These are phyloP conservation scores for Hypoxylon subgilvum DNA, from an alignment of 495 filamentous ascomycete genomes.

Conservation along the genomic window DNA sequence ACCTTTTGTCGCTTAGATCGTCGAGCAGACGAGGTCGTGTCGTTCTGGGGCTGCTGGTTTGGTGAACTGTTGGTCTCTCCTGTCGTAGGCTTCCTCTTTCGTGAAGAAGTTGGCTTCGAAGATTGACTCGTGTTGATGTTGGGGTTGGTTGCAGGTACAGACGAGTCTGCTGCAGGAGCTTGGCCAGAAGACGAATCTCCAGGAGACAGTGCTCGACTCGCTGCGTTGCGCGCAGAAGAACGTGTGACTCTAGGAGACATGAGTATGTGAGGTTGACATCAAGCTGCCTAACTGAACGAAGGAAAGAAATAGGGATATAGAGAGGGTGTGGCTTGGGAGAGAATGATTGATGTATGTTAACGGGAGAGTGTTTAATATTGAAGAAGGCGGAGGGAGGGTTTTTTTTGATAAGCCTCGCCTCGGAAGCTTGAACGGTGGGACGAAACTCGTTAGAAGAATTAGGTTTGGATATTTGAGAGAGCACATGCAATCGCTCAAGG, in stretches of 20 bases:
- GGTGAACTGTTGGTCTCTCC: slow-evolving; percentile 40
- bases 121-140: slow-evolving; percentile 48
- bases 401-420: slow-evolving; percentile 18
- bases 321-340: no score
- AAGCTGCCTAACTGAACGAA: neutral
- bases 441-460: slow-evolving; percentile 15
- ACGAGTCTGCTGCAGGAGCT: slow-evolving; percentile 42
- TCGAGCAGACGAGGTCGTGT: slow-evolving; percentile 49
- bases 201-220: slow-evolving; percentile 60
- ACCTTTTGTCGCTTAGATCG: slow-evolving; percentile 62
- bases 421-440: slow-evolving; percentile 29
- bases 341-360: slow-evolving; percentile 3
- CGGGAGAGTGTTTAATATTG: slow-evolving; percentile 1
- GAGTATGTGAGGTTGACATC: slow-evolving; percentile 53
- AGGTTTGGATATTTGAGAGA: slow-evolving; percentile 4
- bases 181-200: slow-evolving; percentile 46
- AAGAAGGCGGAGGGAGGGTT: slow-evolving; percentile 7
- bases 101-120: slow-evolving; percentile 43
- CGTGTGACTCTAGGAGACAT: slow-evolving; percentile 86
- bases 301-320: no score
- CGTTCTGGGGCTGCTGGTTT: slow-evolving; percentile 35
- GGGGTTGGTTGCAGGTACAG: slow-evolving; percentile 49
- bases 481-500: no score
- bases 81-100: slow-evolving; percentile 49
- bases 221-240: slow-evolving; percentile 78